A percentile compares a stretch with the other conserved stretches of the same genome.
These are phyloP conservation scores for Fraxinus excelsior DNA, from an alignment of 257 asterid species.

Conservation along the genomic window DNA sequence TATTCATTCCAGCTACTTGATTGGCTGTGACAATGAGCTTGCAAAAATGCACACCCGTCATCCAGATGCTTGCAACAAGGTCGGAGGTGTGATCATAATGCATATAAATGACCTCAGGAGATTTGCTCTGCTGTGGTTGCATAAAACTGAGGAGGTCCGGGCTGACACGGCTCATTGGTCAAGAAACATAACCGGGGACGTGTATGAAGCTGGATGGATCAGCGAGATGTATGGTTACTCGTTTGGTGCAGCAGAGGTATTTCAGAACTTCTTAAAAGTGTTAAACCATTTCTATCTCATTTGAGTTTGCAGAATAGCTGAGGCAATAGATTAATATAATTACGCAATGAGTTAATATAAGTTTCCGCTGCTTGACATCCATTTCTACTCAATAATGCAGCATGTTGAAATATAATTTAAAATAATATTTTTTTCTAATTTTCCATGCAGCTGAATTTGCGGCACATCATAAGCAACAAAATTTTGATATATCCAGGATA, in stretches of 20 bases:
- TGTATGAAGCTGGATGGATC: conserved; percentile 97
- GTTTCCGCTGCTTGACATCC: neutral
- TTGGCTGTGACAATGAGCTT: conserved; percentile 95
- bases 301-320: neutral
- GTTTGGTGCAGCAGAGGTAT: conserved; percentile 98
- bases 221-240: conserved; percentile 99
- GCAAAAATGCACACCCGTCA: conserved; percentile 87
- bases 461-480: conserved; percentile 66
- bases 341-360: neutral
- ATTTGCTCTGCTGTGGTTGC: conserved; percentile 88
- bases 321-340: neutral
- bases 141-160: conserved; percentile 96
- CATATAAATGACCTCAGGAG: conserved; percentile 72
- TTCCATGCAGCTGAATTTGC: conserved; percentile 67
- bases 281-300: neutral
- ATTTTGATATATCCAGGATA: conserved; percentile 94
- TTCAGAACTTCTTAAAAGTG: neutral
- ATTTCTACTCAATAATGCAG: neutral
- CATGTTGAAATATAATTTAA: neutral
- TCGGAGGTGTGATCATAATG: conserved; percentile 95
- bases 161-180: conserved; percentile 91
- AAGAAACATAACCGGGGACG: conserved; percentile 79
- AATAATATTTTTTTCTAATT: neutral
- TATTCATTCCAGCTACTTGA: conserved; percentile 60
- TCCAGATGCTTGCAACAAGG: conserved; percentile 90